Percentiles rank a stretch among this genome's conserved stretches.
These are phyloP conservation scores for Hemileccinum hortonii DNA, from an alignment of 1,284 basidiomycete species.

Conservation along the genomic window DNA sequence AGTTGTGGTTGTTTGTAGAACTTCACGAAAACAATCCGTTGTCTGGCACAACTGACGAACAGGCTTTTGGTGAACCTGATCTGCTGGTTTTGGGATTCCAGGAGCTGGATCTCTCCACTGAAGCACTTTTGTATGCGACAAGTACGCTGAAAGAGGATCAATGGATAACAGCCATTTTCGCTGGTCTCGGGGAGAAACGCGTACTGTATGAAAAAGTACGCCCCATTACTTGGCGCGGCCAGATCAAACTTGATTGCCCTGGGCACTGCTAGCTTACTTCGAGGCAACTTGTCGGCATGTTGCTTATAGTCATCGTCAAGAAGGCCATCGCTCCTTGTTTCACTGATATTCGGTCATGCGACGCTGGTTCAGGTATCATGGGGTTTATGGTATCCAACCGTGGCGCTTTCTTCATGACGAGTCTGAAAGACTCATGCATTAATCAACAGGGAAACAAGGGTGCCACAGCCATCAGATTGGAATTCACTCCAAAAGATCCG, in stretches of 20 bases:
- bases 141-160: constrained; percentile 63
- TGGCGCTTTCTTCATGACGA: background rate
- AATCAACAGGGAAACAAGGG: constrained; percentile 70
- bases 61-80: constrained; percentile 50
- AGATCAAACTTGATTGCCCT: background rate
- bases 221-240: background rate
- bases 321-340: constrained; percentile 51
- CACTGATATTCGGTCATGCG: constrained; percentile 47
- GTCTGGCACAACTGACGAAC: constrained; percentile 18
- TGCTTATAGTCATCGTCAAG: constrained; percentile 64
- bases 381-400: constrained; percentile 62
- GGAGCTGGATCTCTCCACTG: constrained; percentile 72
- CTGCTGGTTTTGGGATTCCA: constrained; percentile 72
- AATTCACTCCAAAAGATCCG: constrained; percentile 46
- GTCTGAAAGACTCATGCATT: constrained; percentile 5
- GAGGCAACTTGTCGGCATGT: constrained; percentile 76
- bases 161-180: constrained; percentile 63
- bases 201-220: constrained; percentile 63
- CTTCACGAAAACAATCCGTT: constrained; percentile 11
- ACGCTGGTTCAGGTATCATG: constrained; percentile 67
- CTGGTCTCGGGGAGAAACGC: constrained; percentile 66
- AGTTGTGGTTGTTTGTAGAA: constrained; percentile 7
- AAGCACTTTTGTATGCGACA: constrained; percentile 66
- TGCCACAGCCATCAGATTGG: constrained; percentile 59
- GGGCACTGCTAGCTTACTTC: constrained; percentile 52